These are phyloP conservation scores for Kwoniella sp. DNA, from an alignment of 768 basidiomycete genomes.

Conservation along the genomic window DNA sequence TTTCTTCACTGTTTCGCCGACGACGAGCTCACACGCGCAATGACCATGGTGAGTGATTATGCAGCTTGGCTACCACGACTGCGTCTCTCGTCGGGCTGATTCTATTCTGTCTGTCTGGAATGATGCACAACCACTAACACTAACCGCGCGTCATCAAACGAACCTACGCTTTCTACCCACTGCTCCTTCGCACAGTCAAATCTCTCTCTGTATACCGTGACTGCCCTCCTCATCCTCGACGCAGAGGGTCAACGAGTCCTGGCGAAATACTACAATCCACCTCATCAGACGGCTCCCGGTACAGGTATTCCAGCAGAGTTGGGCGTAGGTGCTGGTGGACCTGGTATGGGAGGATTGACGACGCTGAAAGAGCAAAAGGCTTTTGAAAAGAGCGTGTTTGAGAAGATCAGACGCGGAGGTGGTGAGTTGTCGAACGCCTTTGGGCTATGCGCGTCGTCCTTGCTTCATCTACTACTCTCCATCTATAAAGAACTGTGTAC, in stretches of 20 bases:
- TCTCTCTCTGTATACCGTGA: slow-evolving; percentile 81
- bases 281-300: slow-evolving; percentile 57
- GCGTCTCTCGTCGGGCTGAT: too few relatives aligned
- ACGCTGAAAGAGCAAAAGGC: slow-evolving; percentile 88
- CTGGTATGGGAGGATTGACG: slow-evolving; percentile 45
- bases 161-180: too few relatives aligned
- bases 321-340: slow-evolving; percentile 46
- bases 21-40: too few relatives aligned
- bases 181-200: slow-evolving; percentile 59
- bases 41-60: slow-evolving; percentile 14
- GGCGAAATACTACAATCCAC: slow-evolving; percentile 91
- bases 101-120: too few relatives aligned
- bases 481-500: too few relatives aligned
- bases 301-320: slow-evolving; percentile 48
- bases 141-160: too few relatives aligned
- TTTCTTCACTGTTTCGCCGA: too few relatives aligned
- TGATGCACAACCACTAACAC: too few relatives aligned
- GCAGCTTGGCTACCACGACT: too few relatives aligned
- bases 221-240: slow-evolving; percentile 88
- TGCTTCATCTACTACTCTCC: too few relatives aligned
- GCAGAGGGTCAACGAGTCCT: slow-evolving; percentile 92
- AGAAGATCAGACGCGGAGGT: slow-evolving; percentile 91
- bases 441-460: too few relatives aligned
- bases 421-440: slow-evolving; percentile 61
- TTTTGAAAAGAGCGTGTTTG: slow-evolving; percentile 93